A percentile compares a stretch with the other conserved stretches of the same genome.
These are phyloP conservation scores for Metschnikowia borealis DNA, from an alignment of 805 yeast genomes.

Conservation along the genomic window DNA sequence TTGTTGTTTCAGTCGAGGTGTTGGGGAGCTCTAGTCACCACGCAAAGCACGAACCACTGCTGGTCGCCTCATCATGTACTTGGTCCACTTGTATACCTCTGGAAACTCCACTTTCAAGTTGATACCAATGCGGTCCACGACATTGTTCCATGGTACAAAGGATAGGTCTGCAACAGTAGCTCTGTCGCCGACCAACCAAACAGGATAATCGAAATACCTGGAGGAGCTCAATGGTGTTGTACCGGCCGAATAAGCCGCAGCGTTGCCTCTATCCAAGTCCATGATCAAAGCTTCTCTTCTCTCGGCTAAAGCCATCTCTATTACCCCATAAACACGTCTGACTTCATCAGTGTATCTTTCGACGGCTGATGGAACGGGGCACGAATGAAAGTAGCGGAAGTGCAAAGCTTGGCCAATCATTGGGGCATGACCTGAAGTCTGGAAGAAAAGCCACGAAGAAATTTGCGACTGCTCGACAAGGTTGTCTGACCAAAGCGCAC, in stretches of 20 bases:
- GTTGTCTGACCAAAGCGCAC: slow-evolving; percentile 77
- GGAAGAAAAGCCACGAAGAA: slow-evolving; percentile 87
- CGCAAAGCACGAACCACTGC: slow-evolving; percentile 84
- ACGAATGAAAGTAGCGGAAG: slow-evolving; percentile 85
- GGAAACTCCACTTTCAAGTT: slow-evolving; percentile 85
- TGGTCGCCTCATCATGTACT: slow-evolving; percentile 91
- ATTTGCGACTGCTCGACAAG: slow-evolving; percentile 79
- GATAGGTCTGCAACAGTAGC: slow-evolving; percentile 83
- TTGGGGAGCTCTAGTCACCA: slow-evolving; percentile 44
- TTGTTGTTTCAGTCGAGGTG: background rate
- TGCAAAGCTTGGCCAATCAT: slow-evolving; percentile 97
- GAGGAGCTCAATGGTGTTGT: slow-evolving; percentile 83
- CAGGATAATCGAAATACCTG: slow-evolving; percentile 86
- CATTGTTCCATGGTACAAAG: slow-evolving; percentile 96
- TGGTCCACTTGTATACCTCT: slow-evolving; percentile 94
- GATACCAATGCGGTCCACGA: slow-evolving; percentile 88
- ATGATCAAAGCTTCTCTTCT: slow-evolving; percentile 83
- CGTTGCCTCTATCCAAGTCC: slow-evolving; percentile 85
- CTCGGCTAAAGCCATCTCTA: slow-evolving; percentile 93
- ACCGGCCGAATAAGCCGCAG: slow-evolving; percentile 82
- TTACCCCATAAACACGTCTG: slow-evolving; percentile 85
- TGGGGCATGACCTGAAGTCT: slow-evolving; percentile 97
- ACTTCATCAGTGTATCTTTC: slow-evolving; percentile 91
- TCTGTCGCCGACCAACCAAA: slow-evolving; percentile 88
- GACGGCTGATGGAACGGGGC: slow-evolving; percentile 81